phyloP scores from a whole-genome alignment of 805 yeast species.

The Metschnikowia continentalis region DNA sequence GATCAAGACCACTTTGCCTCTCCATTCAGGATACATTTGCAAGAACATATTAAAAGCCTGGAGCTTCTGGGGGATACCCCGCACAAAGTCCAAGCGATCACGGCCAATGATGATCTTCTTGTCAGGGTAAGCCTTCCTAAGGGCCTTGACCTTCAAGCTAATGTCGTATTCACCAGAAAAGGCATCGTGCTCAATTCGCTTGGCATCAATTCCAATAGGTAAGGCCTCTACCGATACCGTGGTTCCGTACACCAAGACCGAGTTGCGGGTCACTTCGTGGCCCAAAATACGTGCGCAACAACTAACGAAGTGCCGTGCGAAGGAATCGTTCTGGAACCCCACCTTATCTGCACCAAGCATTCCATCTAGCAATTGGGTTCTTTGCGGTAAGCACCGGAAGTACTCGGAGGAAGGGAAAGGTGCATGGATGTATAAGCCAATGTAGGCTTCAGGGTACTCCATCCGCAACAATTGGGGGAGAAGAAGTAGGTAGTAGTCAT shows the following conservation, averaged over 20 bases:
- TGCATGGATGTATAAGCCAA: constrained; percentile 78
- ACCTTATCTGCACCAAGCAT: constrained; percentile 85
- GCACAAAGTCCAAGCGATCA: constrained; percentile 84
- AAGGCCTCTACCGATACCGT: constrained; percentile 67
- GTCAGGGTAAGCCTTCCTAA: constrained; percentile 57
- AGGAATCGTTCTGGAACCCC: constrained; percentile 81
- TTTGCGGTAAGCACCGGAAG: constrained; percentile 81
- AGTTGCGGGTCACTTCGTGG: constrained; percentile 57
- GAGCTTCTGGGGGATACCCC: constrained; percentile 90
- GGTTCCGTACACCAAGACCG: constrained; percentile 71
- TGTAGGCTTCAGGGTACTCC: constrained; percentile 66
- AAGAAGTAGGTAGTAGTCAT: constrained; percentile 79
- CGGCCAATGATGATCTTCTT: constrained; percentile 87
- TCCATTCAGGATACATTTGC: constrained; percentile 90
- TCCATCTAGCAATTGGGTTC: constrained; percentile 82
- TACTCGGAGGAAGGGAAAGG: constrained; percentile 97
- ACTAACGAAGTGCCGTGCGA: constrained; percentile 85
- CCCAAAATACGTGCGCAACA: constrained; percentile 88
- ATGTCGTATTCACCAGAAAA: constrained; percentile 38
- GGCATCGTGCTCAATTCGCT: constrained; percentile 61
- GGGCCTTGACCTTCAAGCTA: constrained; percentile 60
- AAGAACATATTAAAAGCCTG: constrained; percentile 87
- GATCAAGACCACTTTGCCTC: constrained; percentile 77
- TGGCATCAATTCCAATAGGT: constrained; percentile 88
- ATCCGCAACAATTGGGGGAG: constrained; percentile 80